Percentiles rank a stretch among this genome's conserved stretches.
Conservation (phyloP, 305 asterid genomes). For the Solanum hybrid region DNA sequence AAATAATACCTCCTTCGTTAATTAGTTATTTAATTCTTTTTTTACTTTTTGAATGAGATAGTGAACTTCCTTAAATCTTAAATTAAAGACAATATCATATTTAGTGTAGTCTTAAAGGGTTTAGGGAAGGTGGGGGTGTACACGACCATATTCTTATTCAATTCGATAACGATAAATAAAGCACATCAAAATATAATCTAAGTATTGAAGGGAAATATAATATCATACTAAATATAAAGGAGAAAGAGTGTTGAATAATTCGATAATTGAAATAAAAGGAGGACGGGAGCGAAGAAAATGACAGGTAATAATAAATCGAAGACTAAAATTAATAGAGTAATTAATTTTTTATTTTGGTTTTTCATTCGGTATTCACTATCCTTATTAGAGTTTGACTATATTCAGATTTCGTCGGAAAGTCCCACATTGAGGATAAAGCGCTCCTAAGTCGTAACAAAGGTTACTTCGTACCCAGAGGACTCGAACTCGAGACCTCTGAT, state of each 20-base stretch:
- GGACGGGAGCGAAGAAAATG: not conserved
- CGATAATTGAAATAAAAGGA: not conserved
- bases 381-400: fast-evolving
- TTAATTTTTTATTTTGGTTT: too few relatives aligned
- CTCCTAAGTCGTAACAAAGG: not conserved
- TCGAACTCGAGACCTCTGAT: too few relatives aligned
- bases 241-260: not conserved
- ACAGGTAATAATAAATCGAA: not conserved
- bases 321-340: not conserved
- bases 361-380: fast-evolving
- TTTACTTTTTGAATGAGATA: not conserved
- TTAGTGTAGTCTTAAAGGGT: not conserved
- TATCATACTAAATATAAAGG: not conserved
- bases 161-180: not conserved
- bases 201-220: not conserved
- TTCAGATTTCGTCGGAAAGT: fast-evolving
- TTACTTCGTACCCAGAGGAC: fast-evolving
- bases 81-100: not conserved
- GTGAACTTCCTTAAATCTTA: not conserved
- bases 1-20: not conserved
- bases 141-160: not conserved
- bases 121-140: not conserved
- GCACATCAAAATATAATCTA: not conserved
- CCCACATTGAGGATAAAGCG: not conserved
- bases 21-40: not conserved